These are phyloP conservation scores for Triticum urartu DNA, from an alignment of 176 grass and related monocot genomes.

Conservation along the genomic window DNA sequence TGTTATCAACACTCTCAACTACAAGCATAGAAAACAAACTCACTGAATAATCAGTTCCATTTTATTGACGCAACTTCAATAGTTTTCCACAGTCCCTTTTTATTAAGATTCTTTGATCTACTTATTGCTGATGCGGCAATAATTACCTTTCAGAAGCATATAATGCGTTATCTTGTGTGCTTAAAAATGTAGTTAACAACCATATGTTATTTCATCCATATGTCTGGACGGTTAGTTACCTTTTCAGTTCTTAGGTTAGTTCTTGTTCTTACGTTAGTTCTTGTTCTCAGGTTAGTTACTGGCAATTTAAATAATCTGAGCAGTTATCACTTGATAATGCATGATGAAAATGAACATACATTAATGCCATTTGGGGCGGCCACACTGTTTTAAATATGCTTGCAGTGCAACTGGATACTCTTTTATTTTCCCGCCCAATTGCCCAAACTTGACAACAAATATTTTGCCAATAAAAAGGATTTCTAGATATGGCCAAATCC, in stretches of 20 bases:
- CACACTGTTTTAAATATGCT: background rate
- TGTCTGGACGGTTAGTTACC: background rate
- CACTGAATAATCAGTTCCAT: background rate
- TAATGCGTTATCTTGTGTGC: background rate
- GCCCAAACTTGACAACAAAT: background rate
- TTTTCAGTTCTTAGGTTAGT: background rate
- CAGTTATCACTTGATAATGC: background rate
- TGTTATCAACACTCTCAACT: background rate
- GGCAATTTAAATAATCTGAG: background rate
- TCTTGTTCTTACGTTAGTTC: background rate
- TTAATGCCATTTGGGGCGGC: background rate
- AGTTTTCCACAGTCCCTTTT: background rate
- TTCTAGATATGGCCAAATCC: background rate
- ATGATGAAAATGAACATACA: background rate
- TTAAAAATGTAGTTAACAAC: background rate
- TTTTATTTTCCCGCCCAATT: conserved; percentile 7
- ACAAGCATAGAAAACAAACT: background rate
- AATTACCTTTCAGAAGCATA: background rate
- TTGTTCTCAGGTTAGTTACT: background rate
- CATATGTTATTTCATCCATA: background rate
- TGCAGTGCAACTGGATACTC: background rate
- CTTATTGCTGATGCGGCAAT: background rate
- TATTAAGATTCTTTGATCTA: background rate
- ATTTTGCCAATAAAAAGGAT: background rate
- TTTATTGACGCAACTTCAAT: background rate